Evolutionary conservation across 2,329 filamentous ascomycete genomes (phyloP).

Genomic region (Stagonosporopsis chrysanthemi): DNA sequence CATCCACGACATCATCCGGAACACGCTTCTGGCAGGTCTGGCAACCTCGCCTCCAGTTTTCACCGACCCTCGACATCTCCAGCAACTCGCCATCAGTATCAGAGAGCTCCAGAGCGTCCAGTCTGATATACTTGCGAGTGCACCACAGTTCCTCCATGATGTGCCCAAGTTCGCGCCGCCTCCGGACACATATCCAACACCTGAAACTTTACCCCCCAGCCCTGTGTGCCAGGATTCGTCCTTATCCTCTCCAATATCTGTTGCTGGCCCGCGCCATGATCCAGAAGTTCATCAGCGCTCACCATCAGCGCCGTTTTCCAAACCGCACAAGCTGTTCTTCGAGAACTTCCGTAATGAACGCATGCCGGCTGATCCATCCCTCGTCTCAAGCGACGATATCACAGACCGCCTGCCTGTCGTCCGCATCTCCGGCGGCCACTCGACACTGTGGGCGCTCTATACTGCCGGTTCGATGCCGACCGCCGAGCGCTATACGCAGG

Average conservation of each 20-base stretch:
- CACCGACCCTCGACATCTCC: conserved; percentile 25
- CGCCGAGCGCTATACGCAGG: conserved; percentile 32
- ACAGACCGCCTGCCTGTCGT: conserved; percentile 39
- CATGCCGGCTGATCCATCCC: not conserved
- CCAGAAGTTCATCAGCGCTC: not conserved
- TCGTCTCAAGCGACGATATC: conserved; percentile 4
- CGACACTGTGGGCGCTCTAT: conserved; percentile 44
- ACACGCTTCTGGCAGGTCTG: conserved; percentile 38
- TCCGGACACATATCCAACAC: not conserved
- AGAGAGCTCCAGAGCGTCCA: conserved; percentile 36
- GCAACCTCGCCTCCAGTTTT: conserved; percentile 37
- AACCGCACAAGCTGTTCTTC: conserved; percentile 4
- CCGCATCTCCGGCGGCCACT: conserved; percentile 42
- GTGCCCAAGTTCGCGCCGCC: conserved; percentile 30
- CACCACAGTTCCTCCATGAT: conserved; percentile 47
- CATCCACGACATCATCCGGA: conserved; percentile 47
- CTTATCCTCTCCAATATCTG: not conserved
- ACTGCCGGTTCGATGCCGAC: conserved; percentile 41
- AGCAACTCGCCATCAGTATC: conserved; percentile 34
- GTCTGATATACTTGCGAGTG: conserved; percentile 44
- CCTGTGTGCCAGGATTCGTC: not conserved
- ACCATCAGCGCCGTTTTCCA: conserved; percentile 1
- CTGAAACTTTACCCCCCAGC: not conserved
- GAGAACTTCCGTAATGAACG: conserved; percentile 32
- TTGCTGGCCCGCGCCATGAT: not conserved